Base-by-base conservation (phyloP, 805 yeast genomes). In the Vanderwaltozyma tropicalis region DNA sequence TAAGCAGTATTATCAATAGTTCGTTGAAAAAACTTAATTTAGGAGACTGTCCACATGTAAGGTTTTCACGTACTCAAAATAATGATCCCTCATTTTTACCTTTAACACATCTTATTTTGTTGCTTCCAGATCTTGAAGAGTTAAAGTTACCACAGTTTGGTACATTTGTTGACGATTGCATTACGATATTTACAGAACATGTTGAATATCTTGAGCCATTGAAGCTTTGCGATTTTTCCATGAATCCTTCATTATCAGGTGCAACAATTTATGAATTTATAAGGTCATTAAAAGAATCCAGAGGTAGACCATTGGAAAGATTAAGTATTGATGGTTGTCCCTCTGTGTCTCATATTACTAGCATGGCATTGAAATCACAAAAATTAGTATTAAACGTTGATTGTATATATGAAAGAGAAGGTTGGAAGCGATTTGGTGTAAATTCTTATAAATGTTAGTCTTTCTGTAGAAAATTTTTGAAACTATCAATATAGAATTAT, bases 191-290 rank as follows among this genome's bases (percentile, higher is more conserved):
- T 5, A 38, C 40, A 1, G 43, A 42, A 17, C 40, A 45, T 15
- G 39, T 46, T 4, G 28, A 38, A 10, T 36, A 40, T 16, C 28
- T 54, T 9, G 21, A 34, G n/a, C 37, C 47, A 8, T 35, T 59
- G 12, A 31, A 44, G 19, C 41, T 31, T 19, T 37, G 57, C 20
- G 63, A 59, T 34, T 26, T 59, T 6, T 56, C 63, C 10, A 40
- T 55, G 18, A 59, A 56, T 40, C 49, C 51, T n/a, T 42, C 49
- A 9, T 42, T 59, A 15, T 47, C 57, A 2, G 63, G 63, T 12
- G 57, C 48, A 9, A 46, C 60, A 1, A 31, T 59, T 2, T 59
- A 50, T 36, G 55, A 57, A n/a, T 41, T 59, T 9, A 15, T 54
- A 4, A 41, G 39, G 18, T 41, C 41, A 9, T 38, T 57, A 3